Conservation (phyloP, 176 grass and related monocot species). For the Areca catechu region DNA sequence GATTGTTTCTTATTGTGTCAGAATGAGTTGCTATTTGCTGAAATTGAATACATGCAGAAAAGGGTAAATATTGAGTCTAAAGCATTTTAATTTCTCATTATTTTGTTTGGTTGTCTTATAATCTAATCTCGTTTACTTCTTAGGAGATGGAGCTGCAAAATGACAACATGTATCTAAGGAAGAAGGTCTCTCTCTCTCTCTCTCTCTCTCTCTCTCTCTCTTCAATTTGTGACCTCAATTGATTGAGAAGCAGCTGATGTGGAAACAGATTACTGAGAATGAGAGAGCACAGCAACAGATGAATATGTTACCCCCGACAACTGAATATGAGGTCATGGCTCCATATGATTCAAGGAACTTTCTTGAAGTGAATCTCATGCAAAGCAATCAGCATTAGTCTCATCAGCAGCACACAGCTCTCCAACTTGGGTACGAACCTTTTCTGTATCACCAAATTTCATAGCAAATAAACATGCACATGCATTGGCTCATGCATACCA, state of each 20-base stretch:
- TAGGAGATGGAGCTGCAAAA: conserved; percentile 65
- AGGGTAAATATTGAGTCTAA: conserved; percentile 31
- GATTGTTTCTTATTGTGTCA: conserved; percentile 19
- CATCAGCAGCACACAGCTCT: conserved; percentile 52
- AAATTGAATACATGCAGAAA: conserved; percentile 45
- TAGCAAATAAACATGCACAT: too few relatives aligned
- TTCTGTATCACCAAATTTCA: too few relatives aligned
- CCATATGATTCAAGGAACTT: conserved; percentile 62
- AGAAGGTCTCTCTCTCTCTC: conserved; percentile 30
- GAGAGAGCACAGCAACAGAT: conserved; percentile 65
- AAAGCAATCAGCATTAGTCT: conserved; percentile 39
- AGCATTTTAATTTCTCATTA: not conserved
- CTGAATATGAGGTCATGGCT: conserved; percentile 44
- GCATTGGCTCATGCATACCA: too few relatives aligned
- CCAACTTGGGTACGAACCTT: conserved; percentile 33
- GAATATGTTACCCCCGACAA: conserved; percentile 52
- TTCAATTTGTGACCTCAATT: not conserved
- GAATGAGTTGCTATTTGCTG: conserved; percentile 50
- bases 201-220: not conserved
- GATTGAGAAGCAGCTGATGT: not conserved
- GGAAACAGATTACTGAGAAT: conserved; percentile 42
- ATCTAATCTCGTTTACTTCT: not conserved
- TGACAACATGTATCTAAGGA: conserved; percentile 51
- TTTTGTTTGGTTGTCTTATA: conserved; percentile 9
- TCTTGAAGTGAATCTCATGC: conserved; percentile 67